These are phyloP conservation scores for Yamadazyma akitaensis DNA, from an alignment of 805 yeast species.

Conservation along the genomic window DNA sequence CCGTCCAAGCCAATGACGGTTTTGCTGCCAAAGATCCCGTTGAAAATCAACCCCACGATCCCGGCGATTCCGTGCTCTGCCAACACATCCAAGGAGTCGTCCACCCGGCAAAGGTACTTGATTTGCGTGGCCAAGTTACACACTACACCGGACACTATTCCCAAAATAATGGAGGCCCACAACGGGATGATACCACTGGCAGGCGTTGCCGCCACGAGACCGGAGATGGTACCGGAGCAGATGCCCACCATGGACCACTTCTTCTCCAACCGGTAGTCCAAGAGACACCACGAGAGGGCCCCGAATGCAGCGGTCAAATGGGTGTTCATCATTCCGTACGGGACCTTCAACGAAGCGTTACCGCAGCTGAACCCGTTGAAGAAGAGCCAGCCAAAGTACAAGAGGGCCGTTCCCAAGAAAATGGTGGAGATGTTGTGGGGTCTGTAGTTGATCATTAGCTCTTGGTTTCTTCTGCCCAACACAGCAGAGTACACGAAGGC, in stretches of 20 bases:
- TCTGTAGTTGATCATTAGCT: slow-evolving; percentile 80
- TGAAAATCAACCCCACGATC: slow-evolving; percentile 81
- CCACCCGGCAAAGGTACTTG: slow-evolving; percentile 76
- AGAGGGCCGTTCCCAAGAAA: slow-evolving; percentile 78
- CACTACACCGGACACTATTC: slow-evolving; percentile 72
- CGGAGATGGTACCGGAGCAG: slow-evolving; percentile 94
- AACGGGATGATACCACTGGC: slow-evolving; percentile 86
- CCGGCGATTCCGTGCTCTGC: slow-evolving; percentile 99
- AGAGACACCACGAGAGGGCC: slow-evolving; percentile 85
- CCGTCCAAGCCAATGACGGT: slow-evolving; percentile 92
- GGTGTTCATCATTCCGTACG: slow-evolving; percentile 89
- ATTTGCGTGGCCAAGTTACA: slow-evolving; percentile 90
- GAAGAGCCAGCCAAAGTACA: slow-evolving; percentile 96
- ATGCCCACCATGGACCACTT: slow-evolving; percentile 95
- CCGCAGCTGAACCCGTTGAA: slow-evolving; percentile 90
- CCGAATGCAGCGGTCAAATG: slow-evolving; percentile 88
- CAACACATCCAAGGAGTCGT: slow-evolving; percentile 89
- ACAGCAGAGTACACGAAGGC: slow-evolving; percentile 85
- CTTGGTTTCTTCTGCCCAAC: slow-evolving; percentile 70
- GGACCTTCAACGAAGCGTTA: slow-evolving; percentile 77
- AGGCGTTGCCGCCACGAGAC: slow-evolving; percentile 96
- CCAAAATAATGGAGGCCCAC: slow-evolving; percentile 87
- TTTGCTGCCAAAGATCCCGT: slow-evolving; percentile 81
- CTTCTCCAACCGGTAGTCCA: slow-evolving; percentile 82
- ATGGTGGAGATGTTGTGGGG: slow-evolving; percentile 94